Evolutionary conservation across 2,329 filamentous ascomycete species (phyloP).

Genomic region (Penicillium sp.): DNA sequence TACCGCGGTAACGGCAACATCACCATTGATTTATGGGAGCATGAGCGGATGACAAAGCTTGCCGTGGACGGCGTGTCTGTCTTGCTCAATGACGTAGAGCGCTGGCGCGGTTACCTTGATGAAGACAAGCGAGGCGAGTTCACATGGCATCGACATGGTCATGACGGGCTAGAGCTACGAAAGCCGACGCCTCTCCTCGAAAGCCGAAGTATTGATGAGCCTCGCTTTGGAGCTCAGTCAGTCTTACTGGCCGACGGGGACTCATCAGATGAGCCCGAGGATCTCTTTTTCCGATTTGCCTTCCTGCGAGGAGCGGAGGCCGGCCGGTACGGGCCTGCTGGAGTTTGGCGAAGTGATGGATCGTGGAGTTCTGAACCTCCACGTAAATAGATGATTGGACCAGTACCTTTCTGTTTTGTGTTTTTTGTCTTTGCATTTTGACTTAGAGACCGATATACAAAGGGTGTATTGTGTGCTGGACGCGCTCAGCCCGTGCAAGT

Average conservation of each 20-base stretch:
- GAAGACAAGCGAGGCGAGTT: conserved; percentile 45
- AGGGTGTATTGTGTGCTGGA: conserved; percentile 16
- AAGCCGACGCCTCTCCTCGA: conserved; percentile 21
- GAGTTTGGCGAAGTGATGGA: conserved; percentile 38
- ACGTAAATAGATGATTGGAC: neutral
- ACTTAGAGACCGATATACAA: conserved; percentile 13
- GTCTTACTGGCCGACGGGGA: conserved; percentile 14
- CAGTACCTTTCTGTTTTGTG: neutral
- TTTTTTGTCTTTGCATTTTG: neutral
- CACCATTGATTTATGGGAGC: conserved; percentile 42
- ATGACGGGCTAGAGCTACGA: conserved; percentile 35
- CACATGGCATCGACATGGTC: conserved; percentile 46
- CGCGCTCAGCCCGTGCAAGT: conserved; percentile 11
- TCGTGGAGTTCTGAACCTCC: conserved; percentile 29
- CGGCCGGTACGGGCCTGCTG: conserved; percentile 36
- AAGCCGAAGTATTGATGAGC: conserved; percentile 13
- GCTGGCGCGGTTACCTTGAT: conserved; percentile 53
- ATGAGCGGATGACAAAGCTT: conserved; percentile 35
- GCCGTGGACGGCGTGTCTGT: conserved; percentile 54
- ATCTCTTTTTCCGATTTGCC: conserved; percentile 45
- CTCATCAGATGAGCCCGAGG: conserved; percentile 32
- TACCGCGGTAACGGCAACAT: conserved; percentile 42
- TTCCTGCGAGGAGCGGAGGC: conserved; percentile 40
- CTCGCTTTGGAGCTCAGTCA: conserved; percentile 10
- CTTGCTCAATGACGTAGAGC: conserved; percentile 59